These are phyloP conservation scores for Saussurea involucrata DNA, from an alignment of 129 eudicot species.

Conservation along the genomic window DNA sequence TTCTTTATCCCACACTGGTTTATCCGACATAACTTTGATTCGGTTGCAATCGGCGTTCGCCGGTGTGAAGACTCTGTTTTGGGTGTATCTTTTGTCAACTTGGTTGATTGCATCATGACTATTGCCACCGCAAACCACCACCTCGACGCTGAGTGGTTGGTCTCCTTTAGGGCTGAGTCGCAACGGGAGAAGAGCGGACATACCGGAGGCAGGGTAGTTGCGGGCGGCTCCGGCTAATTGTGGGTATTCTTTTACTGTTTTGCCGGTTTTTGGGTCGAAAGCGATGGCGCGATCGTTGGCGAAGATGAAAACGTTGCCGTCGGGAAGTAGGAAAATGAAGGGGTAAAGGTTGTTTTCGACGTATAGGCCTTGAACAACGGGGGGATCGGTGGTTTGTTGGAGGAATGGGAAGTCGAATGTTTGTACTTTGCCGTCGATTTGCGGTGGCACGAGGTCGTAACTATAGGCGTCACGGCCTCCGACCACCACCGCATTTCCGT, in stretches of 20 bases:
- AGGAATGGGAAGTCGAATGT: conserved; percentile 16
- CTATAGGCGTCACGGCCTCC: conserved; percentile 28
- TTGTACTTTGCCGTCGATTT: conserved; percentile 7
- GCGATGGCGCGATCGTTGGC: conserved; percentile 63
- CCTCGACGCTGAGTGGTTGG: conserved; percentile 24
- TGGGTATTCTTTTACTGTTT: conserved; percentile 45
- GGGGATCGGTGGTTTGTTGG: conserved; percentile 22
- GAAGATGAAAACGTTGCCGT: conserved; percentile 67
- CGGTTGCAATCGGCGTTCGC: conserved; percentile 65
- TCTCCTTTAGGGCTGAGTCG: conserved; percentile 24
- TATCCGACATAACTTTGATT: conserved; percentile 11
- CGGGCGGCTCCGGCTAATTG: conserved; percentile 3
- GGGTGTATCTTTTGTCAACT: conserved; percentile 39
- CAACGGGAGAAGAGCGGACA: conserved; percentile 67
- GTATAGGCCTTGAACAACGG: background rate
- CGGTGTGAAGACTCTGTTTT: conserved; percentile 32
- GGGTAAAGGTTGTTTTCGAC: conserved; percentile 88
- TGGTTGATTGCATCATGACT: conserved; percentile 28
- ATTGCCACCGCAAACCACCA: conserved; percentile 78
- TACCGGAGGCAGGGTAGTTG: conserved; percentile 33
- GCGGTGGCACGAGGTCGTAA: conserved; percentile 19
- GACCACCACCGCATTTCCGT: conserved; percentile 18
- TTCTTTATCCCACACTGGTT: conserved; percentile 62
- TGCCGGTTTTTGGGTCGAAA: conserved; percentile 40
- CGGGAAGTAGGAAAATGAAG: conserved; percentile 52